These are phyloP conservation scores for Chlamydomonas reinhardtii DNA, from an alignment of 163 green algal species.

Conservation along the genomic window DNA sequence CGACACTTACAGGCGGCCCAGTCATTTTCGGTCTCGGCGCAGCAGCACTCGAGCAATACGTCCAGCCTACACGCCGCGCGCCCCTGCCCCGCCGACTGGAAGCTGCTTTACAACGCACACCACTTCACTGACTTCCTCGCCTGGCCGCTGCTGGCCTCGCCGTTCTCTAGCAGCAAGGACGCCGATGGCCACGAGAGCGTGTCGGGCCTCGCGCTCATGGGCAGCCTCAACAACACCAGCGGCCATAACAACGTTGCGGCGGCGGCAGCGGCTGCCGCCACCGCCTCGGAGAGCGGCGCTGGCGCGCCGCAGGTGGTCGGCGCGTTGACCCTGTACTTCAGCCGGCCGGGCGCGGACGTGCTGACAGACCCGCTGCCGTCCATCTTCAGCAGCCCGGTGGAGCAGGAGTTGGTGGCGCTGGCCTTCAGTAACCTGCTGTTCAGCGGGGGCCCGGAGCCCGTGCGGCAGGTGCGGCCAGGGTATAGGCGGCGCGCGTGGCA, in stretches of 20 bases:
- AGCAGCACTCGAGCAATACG: conserved; percentile 6
- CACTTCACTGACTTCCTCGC: conserved; percentile 41
- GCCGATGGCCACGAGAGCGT: neutral
- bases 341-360: conserved; percentile 13
- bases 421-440: conserved; percentile 20
- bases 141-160: conserved; percentile 2
- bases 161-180: neutral
- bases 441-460: conserved; percentile 2
- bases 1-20: neutral
- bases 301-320: conserved; percentile 13
- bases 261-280: neutral
- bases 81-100: conserved; percentile 36
- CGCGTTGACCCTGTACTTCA: conserved; percentile 35
- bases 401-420: conserved; percentile 34
- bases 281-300: neutral
- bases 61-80: neutral
- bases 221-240: neutral
- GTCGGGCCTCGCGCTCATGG: conserved; percentile 1
- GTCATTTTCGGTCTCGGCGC: neutral
- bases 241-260: neutral
- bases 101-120: conserved; percentile 41
- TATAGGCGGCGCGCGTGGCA: neutral
- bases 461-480: conserved; percentile 6
- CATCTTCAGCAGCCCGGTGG: conserved; percentile 18
- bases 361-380: conserved; percentile 9